phyloP scores from a whole-genome alignment of 139 green algal genomes.

The Chlamydomonas incerta region DNA sequence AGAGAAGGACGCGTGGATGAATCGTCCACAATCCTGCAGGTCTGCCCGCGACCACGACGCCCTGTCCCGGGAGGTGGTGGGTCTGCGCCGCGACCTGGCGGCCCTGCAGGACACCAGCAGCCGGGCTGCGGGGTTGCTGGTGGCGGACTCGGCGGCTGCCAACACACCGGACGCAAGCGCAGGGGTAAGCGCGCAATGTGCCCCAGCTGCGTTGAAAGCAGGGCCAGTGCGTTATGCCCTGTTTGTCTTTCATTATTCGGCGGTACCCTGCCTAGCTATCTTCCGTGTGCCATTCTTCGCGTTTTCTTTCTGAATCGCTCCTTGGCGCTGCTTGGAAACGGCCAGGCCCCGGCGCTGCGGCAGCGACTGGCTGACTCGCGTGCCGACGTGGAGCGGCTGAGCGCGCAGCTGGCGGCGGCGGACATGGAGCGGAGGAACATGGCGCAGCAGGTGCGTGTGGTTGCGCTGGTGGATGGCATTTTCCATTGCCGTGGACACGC shows the following conservation, averaged over 20 bases:
- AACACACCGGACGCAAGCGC: too few relatives aligned
- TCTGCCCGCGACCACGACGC: conserved; percentile 46
- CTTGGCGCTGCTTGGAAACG: too few relatives aligned
- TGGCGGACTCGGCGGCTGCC: neutral
- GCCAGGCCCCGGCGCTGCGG: conserved; percentile 36
- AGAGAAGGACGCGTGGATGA: too few relatives aligned
- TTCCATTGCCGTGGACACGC: too few relatives aligned
- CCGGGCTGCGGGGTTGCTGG: conserved; percentile 1
- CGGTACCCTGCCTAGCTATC: neutral
- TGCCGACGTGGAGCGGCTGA: conserved; percentile 37
- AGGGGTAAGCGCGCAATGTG: neutral
- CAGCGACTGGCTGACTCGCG: conserved; percentile 44
- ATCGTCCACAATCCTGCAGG: too few relatives aligned
- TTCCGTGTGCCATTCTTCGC: too few relatives aligned
- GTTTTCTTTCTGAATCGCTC: too few relatives aligned
- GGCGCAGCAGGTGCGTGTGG: conserved; percentile 8
- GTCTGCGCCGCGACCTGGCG: conserved; percentile 47
- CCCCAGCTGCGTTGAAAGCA: neutral
- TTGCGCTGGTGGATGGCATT: neutral
- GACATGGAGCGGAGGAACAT: neutral
- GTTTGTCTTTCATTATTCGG: neutral
- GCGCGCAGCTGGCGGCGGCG: neutral
- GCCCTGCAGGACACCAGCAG: conserved; percentile 32
- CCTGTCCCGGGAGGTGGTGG: conserved; percentile 43
- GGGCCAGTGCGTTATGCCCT: neutral